These are phyloP conservation scores for Suhomyces kunorum DNA, from an alignment of 1,139 yeast species.

Conservation along the genomic window DNA sequence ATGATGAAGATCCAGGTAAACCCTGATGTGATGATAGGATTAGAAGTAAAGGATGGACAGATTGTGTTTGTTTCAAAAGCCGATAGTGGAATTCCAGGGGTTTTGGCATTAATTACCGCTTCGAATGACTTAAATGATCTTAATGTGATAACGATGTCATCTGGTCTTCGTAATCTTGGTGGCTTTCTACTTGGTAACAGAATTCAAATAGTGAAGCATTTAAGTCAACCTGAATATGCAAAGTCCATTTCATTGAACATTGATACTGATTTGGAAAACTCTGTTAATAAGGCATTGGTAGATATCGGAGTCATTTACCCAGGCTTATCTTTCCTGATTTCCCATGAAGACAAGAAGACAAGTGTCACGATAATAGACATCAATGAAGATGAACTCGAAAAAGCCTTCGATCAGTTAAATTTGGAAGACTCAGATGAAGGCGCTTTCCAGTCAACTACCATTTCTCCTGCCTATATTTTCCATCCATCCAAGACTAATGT, in stretches of 20 bases:
- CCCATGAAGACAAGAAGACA: slow-evolving; percentile 5
- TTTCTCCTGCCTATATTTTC: slow-evolving; percentile 51
- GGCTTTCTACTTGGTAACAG: slow-evolving; percentile 76
- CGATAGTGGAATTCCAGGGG: slow-evolving; percentile 46
- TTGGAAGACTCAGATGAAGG: slow-evolving; percentile 9
- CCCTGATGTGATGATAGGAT: slow-evolving; percentile 51
- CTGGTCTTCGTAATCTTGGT: slow-evolving; percentile 49
- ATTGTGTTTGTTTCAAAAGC: slow-evolving; percentile 52
- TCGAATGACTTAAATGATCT: slow-evolving; percentile 40
- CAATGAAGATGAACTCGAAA: slow-evolving; percentile 22
- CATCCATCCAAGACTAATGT: slow-evolving; percentile 40
- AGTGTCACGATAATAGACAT: slow-evolving; percentile 26
- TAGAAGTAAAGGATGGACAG: slow-evolving; percentile 57
- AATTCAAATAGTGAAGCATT: slow-evolving; percentile 47
- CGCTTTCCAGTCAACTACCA: slow-evolving; percentile 20
- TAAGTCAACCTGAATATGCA: slow-evolving; percentile 55
- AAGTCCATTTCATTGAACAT: slow-evolving; percentile 21
- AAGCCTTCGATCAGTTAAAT: slow-evolving; percentile 29
- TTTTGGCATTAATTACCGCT: slow-evolving; percentile 47
- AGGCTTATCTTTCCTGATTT: slow-evolving; percentile 38
- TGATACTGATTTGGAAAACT: slow-evolving; percentile 10
- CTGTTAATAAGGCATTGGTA: slow-evolving; percentile 40
- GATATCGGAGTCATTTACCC: slow-evolving; percentile 59
- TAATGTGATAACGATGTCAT: slow-evolving; percentile 59
- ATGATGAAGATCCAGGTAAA: slow-evolving; percentile 50